A percentile compares a stretch with the other conserved stretches of the same genome.
phyloP scores from a whole-genome alignment of 1,284 basidiomycete species.

The Cryptococcus hybrid region DNA sequence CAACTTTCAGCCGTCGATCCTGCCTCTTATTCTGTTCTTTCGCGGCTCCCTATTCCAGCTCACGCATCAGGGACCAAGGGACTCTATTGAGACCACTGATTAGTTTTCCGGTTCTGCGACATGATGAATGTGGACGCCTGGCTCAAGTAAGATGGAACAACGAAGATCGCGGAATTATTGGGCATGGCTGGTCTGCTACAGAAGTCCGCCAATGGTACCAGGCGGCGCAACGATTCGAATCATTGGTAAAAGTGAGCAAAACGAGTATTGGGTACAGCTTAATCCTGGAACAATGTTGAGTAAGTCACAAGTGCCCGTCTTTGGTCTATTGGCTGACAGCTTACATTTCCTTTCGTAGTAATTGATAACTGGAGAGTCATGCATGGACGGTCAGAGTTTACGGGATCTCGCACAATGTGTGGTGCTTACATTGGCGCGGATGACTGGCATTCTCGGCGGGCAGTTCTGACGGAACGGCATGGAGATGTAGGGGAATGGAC shows the following conservation, averaged over 20 bases:
- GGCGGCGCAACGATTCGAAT: slow-evolving; percentile 76
- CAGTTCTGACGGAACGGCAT: slow-evolving; percentile 54
- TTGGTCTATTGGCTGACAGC: background rate
- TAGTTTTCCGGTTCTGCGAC: slow-evolving; percentile 60
- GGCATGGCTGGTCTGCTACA: slow-evolving; percentile 57
- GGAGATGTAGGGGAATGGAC: slow-evolving; percentile 5
- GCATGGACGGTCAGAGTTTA: slow-evolving; percentile 87
- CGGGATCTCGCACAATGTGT: slow-evolving; percentile 85
- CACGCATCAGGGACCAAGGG: slow-evolving; percentile 81
- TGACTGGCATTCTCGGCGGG: slow-evolving; percentile 76
- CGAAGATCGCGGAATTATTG: slow-evolving; percentile 81
- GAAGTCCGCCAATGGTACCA: slow-evolving; percentile 78
- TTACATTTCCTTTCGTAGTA: slow-evolving; percentile 54
- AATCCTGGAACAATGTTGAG: slow-evolving; percentile 80
- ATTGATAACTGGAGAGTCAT: slow-evolving; percentile 93
- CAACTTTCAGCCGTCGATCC: slow-evolving; percentile 72
- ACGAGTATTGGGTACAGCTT: slow-evolving; percentile 89
- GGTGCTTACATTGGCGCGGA: slow-evolving; percentile 93
- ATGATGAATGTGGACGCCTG: slow-evolving; percentile 64
- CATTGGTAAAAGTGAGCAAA: slow-evolving; percentile 70
- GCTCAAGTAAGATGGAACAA: slow-evolving; percentile 90
- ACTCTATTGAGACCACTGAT: slow-evolving; percentile 64
- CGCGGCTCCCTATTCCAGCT: slow-evolving; percentile 67
- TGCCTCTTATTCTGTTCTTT: slow-evolving; percentile 68
- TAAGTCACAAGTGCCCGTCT: slow-evolving; percentile 51